Evolutionary conservation across 1,284 basidiomycete genomes (phyloP).

Genomic region (Uromyces viciae-fabae): DNA sequence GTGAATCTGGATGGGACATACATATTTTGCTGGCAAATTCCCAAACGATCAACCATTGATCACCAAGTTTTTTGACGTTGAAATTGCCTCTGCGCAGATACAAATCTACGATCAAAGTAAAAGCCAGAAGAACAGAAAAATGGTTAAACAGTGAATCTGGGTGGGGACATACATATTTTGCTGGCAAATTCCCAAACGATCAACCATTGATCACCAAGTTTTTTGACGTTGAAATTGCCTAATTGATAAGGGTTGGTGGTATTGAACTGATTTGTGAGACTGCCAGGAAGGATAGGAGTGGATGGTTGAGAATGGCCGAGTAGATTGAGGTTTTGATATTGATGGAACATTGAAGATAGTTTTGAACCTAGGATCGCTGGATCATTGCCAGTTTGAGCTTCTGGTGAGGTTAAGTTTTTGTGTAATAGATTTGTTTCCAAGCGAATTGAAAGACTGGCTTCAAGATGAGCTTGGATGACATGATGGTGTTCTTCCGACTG

Average conservation of each 20-base stretch:
- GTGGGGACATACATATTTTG: background rate
- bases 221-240: too few relatives aligned
- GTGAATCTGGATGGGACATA: background rate
- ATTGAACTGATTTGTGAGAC: too few relatives aligned
- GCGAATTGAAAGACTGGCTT: background rate
- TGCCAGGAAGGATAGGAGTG: background rate
- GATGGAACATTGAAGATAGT: background rate
- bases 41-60: constrained; percentile 24
- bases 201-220: constrained; percentile 2
- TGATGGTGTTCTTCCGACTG: background rate
- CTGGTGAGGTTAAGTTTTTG: background rate
- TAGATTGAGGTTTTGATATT: background rate
- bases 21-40: background rate
- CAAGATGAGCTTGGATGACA: background rate
- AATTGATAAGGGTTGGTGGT: too few relatives aligned
- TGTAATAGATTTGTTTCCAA: background rate
- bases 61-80: background rate
- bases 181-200: constrained; percentile 2
- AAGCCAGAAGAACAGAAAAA: background rate
- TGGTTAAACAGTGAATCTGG: background rate
- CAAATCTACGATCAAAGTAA: background rate
- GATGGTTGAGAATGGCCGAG: background rate
- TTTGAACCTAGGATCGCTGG: background rate
- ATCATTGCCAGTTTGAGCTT: background rate
- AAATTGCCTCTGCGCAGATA: background rate